phyloP scores from a whole-genome alignment of 371 early-diverging fungal genomes.

The Mortierella sp. region DNA sequence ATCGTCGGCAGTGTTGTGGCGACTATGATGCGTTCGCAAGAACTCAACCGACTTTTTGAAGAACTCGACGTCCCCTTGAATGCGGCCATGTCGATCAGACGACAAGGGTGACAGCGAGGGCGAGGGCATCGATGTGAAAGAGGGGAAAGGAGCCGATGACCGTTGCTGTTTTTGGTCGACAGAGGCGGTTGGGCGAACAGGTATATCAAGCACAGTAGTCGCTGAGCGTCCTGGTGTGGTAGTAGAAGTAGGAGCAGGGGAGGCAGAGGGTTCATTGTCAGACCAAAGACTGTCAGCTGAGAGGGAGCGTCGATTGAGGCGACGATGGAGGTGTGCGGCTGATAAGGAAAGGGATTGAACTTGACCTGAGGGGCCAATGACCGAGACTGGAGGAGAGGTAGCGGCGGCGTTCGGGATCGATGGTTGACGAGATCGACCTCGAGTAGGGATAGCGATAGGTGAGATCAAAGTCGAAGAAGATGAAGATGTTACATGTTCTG shows the following conservation, averaged over 20 bases:
- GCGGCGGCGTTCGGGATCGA: neutral
- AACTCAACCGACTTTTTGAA: constrained; percentile 38
- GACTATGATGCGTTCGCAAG: constrained; percentile 36
- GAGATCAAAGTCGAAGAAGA: neutral
- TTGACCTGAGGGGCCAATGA: neutral
- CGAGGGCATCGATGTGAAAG: neutral
- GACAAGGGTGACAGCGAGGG: neutral
- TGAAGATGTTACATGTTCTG: neutral
- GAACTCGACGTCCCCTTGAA: constrained; percentile 27
- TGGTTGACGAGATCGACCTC: constrained; percentile 13
- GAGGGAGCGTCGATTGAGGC: constrained; percentile 31
- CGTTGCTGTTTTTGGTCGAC: neutral
- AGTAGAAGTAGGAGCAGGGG: neutral
- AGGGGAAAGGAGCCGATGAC: neutral
- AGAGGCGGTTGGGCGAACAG: neutral
- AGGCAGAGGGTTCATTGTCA: neutral
- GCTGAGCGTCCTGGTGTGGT: no score
- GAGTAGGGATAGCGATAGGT: constrained; percentile 18
- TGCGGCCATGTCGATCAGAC: neutral
- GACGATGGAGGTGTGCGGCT: constrained; percentile 12
- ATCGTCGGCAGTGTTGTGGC: constrained; percentile 17
- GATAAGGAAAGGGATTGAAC: constrained; percentile 13
- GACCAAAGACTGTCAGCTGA: constrained; percentile 32
- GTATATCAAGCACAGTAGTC: neutral
- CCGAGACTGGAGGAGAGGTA: neutral